phyloP scores from a whole-genome alignment of 768 basidiomycete genomes.

The Crepidotus variabilis region DNA sequence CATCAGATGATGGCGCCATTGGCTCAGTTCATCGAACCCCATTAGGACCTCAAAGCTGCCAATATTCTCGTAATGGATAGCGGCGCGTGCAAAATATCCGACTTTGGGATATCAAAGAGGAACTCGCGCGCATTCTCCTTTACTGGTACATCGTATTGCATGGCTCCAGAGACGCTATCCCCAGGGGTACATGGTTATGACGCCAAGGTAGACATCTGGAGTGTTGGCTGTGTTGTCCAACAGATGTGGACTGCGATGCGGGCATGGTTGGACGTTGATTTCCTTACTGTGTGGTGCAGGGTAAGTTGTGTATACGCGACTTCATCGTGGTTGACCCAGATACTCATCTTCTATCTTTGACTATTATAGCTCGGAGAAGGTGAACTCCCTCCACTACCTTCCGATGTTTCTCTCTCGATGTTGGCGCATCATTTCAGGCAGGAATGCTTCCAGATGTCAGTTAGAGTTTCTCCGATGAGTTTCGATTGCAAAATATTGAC shows the following conservation, averaged over 20 bases:
- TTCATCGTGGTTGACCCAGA: neutral
- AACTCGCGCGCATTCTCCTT: conserved; percentile 63
- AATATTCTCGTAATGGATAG: conserved; percentile 87
- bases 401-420: conserved; percentile 55
- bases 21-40: neutral
- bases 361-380: conserved; percentile 62
- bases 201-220: conserved; percentile 96
- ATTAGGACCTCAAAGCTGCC: conserved; percentile 87
- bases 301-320: conserved; percentile 33
- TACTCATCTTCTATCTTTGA: neutral
- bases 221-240: conserved; percentile 85
- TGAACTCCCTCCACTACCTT: conserved; percentile 73
- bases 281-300: conserved; percentile 77
- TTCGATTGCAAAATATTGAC: neutral
- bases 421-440: conserved; percentile 69
- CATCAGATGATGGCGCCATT: neutral
- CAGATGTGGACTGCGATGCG: conserved; percentile 96
- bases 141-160: conserved; percentile 93
- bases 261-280: conserved; percentile 73
- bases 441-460: conserved; percentile 75
- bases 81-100: conserved; percentile 91
- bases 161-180: conserved; percentile 87
- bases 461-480: conserved; percentile 4
- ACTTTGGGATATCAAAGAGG: conserved; percentile 95
- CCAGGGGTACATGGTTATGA: conserved; percentile 76